phyloP scores from a whole-genome alignment of 768 basidiomycete species.

The Gymnopilus dilepis region DNA sequence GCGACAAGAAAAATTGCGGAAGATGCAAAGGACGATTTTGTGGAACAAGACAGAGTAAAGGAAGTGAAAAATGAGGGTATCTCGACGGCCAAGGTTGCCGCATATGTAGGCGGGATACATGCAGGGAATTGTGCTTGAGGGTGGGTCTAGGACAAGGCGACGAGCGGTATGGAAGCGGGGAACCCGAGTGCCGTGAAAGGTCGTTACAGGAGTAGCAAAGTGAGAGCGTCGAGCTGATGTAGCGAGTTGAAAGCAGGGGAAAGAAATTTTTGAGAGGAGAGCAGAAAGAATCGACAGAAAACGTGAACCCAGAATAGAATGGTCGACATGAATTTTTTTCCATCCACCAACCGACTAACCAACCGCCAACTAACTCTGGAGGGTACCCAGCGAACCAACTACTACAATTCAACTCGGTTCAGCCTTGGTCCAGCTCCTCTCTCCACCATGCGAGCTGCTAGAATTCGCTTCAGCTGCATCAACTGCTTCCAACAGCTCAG shows the following conservation, averaged over 20 bases:
- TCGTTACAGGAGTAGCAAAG: not conserved
- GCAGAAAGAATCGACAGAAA: not conserved
- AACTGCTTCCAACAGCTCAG: slow-evolving; percentile 56
- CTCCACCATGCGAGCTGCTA: slow-evolving; percentile 32
- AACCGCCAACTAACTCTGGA: not conserved
- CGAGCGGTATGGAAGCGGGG: not conserved
- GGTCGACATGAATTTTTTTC: not conserved
- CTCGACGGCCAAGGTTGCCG: not conserved
- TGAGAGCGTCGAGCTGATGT: not conserved
- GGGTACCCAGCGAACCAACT: not conserved
- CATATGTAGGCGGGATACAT: not conserved
- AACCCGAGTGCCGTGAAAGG: not conserved
- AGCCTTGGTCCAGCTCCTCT: slow-evolving; percentile 26
- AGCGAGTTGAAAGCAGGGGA: not conserved
- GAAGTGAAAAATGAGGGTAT: slow-evolving; percentile 3
- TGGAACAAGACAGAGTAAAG: not conserved
- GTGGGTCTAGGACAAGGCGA: not conserved
- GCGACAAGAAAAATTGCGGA: not conserved
- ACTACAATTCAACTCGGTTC: slow-evolving; percentile 18
- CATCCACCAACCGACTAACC: slow-evolving; percentile 6
- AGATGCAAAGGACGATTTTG: not conserved
- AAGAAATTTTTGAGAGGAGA: not conserved
- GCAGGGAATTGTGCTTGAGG: not conserved
- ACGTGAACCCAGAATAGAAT: not conserved
- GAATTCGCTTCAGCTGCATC: slow-evolving; percentile 52